Conservation (phyloP, 768 basidiomycete species). For the Pleurotus tuoliensis region DNA sequence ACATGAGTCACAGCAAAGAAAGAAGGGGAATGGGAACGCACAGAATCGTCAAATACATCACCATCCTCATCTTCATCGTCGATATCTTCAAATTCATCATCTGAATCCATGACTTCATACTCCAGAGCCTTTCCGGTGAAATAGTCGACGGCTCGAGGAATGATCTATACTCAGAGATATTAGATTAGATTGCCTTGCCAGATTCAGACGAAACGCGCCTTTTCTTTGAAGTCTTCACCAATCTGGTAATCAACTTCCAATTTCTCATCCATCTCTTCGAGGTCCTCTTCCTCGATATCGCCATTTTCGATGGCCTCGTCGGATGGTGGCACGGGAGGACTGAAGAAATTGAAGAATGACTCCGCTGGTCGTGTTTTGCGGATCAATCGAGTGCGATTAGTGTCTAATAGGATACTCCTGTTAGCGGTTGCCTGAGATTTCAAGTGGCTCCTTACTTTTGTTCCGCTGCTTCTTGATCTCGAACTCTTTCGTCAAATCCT, state of each 20-base stretch:
- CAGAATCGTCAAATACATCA: slow-evolving; percentile 59
- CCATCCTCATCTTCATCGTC: slow-evolving; percentile 60
- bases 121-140: slow-evolving; percentile 96
- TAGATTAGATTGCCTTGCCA: neutral
- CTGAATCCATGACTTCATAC: slow-evolving; percentile 60
- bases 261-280: slow-evolving; percentile 89
- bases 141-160: slow-evolving; percentile 94
- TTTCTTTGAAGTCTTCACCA: slow-evolving; percentile 97
- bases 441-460: slow-evolving; percentile 61
- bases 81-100: slow-evolving; percentile 52
- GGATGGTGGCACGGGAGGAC: slow-evolving; percentile 69
- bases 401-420: slow-evolving; percentile 43
- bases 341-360: slow-evolving; percentile 99
- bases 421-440: slow-evolving; percentile 2
- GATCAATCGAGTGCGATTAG: slow-evolving; percentile 77
- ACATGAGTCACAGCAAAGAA: slow-evolving; percentile 11
- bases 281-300: slow-evolving; percentile 78
- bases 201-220: slow-evolving; percentile 43
- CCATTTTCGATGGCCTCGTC: slow-evolving; percentile 64
- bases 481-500: slow-evolving; percentile 94
- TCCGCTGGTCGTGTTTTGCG: slow-evolving; percentile 87
- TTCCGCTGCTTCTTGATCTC: slow-evolving; percentile 99
- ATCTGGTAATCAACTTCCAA: slow-evolving; percentile 97
- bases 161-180: slow-evolving; percentile 50
- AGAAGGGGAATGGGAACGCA: slow-evolving; percentile 17